Evolutionary conservation across 2,329 filamentous ascomycete genomes (phyloP).

Genomic region (Pseudogymnoascus destructans): DNA sequence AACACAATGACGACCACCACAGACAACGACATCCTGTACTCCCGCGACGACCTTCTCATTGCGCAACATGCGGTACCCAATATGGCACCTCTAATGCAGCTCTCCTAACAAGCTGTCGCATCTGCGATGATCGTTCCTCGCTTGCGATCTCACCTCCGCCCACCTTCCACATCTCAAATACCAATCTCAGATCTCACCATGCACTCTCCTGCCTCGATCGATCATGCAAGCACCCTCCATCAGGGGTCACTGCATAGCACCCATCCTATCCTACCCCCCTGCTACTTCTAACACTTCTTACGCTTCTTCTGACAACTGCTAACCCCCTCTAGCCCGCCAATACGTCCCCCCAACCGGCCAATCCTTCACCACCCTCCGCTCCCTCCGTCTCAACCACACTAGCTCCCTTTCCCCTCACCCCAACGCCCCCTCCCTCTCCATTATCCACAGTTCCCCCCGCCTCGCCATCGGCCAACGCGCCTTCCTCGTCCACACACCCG

Average conservation of each 20-base stretch:
- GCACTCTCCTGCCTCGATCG: neutral
- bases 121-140: slow-evolving; percentile 50
- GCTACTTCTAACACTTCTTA: neutral
- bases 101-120: slow-evolving; percentile 44
- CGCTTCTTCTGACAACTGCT: neutral
- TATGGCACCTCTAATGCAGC: slow-evolving; percentile 40
- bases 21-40: neutral
- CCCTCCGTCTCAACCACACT: slow-evolving; percentile 31
- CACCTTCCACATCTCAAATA: neutral
- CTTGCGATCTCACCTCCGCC: neutral
- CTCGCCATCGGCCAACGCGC: slow-evolving; percentile 66
- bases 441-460: slow-evolving; percentile 39
- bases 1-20: neutral
- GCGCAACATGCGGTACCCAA: slow-evolving; percentile 58
- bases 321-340: slow-evolving; percentile 41
- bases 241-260: neutral
- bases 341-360: slow-evolving; percentile 53
- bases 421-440: slow-evolving; percentile 33
- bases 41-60: slow-evolving; percentile 37
- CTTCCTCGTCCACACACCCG: slow-evolving; percentile 50
- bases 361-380: slow-evolving; percentile 47
- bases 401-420: slow-evolving; percentile 41
- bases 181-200: neutral
- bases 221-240: neutral
- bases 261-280: neutral